A percentile compares a stretch with the other conserved stretches of the same genome.
Evolutionary conservation across 2,329 filamentous ascomycete species (phyloP).

Genomic region (Ampelomyces quisqualis): DNA sequence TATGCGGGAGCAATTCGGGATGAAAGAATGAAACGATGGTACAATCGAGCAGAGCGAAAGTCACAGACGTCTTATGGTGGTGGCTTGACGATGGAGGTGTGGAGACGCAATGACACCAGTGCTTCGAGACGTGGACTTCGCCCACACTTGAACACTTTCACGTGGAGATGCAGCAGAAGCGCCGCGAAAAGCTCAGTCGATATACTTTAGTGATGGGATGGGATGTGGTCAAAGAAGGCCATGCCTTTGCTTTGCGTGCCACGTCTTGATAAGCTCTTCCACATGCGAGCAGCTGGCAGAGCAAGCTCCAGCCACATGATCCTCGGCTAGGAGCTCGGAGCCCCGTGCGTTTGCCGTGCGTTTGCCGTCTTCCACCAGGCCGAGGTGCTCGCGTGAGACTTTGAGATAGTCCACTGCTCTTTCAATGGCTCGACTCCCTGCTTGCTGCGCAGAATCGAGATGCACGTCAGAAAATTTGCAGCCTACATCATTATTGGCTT

Average conservation of each 20-base stretch:
- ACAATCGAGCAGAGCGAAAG: slow-evolving; percentile 1
- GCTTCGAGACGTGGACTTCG: slow-evolving; percentile 19
- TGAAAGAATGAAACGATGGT: slow-evolving; percentile 7
- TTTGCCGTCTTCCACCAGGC: slow-evolving; percentile 23
- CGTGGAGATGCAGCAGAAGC: slow-evolving; percentile 29
- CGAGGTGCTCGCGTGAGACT: slow-evolving; percentile 30
- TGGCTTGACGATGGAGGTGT: slow-evolving; percentile 10
- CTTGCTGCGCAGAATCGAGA: slow-evolving; percentile 12
- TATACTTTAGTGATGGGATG: slow-evolving; percentile 14
- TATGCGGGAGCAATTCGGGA: slow-evolving; percentile 8
- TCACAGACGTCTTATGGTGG: slow-evolving; percentile 5
- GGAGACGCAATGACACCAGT: slow-evolving; percentile 20
- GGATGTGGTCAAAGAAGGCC: slow-evolving; percentile 11
- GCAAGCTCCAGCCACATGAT: slow-evolving; percentile 26
- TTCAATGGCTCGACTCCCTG: slow-evolving; percentile 7
- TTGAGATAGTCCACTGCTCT: slow-evolving; percentile 6
- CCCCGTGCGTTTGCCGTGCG: slow-evolving; percentile 8
- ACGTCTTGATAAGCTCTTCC: slow-evolving; percentile 8
- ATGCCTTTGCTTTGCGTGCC: slow-evolving; percentile 7
- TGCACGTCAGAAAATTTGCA: slow-evolving; percentile 29
- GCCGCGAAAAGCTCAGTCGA: slow-evolving; percentile 4
- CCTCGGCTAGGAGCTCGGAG: slow-evolving; percentile 19
- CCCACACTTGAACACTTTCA: slow-evolving; percentile 37
- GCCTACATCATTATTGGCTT: slow-evolving; percentile 18
- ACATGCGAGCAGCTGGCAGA: slow-evolving; percentile 9